Percentiles rank a stretch among this genome's conserved stretches.
Evolutionary conservation across 1,139 yeast genomes (phyloP).

Genomic region (Suhomyces bokatorum): DNA sequence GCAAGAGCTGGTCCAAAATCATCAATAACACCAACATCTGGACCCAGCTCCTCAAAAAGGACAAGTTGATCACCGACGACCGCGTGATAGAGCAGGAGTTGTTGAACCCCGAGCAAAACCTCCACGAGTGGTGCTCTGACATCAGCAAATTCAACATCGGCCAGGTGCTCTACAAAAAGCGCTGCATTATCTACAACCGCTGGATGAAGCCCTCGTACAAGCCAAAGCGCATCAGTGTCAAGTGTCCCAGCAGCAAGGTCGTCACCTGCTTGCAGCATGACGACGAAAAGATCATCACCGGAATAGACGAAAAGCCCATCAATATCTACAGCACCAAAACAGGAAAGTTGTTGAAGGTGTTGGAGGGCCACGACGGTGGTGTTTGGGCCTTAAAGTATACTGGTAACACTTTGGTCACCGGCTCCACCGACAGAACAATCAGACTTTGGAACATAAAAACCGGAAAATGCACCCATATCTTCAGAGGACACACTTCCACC

Average conservation of each 20-base stretch:
- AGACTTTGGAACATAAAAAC: constrained; percentile 61
- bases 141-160: constrained; percentile 30
- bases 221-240: constrained; percentile 72
- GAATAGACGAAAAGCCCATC: constrained; percentile 85
- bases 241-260: constrained; percentile 70
- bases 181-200: constrained; percentile 62
- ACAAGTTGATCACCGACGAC: constrained; percentile 49
- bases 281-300: constrained; percentile 86
- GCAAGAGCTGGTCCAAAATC: constrained; percentile 65
- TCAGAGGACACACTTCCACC: constrained; percentile 88
- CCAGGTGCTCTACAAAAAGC: constrained; percentile 64
- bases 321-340: constrained; percentile 77
- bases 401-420: constrained; percentile 65
- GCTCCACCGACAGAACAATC: constrained; percentile 58
- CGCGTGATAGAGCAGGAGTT: constrained; percentile 39
- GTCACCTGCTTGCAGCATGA: constrained; percentile 95
- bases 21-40: constrained; percentile 63
- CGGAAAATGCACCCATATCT: constrained; percentile 59
- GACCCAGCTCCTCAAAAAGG: constrained; percentile 55
- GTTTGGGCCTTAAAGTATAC: constrained; percentile 96
- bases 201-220: constrained; percentile 80
- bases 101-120: constrained; percentile 26
- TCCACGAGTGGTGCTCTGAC: constrained; percentile 34
- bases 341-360: constrained; percentile 65
- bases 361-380: constrained; percentile 93